Conservation (phyloP, 1,284 basidiomycete genomes). For the Tetrapyrgos nigripes region DNA sequence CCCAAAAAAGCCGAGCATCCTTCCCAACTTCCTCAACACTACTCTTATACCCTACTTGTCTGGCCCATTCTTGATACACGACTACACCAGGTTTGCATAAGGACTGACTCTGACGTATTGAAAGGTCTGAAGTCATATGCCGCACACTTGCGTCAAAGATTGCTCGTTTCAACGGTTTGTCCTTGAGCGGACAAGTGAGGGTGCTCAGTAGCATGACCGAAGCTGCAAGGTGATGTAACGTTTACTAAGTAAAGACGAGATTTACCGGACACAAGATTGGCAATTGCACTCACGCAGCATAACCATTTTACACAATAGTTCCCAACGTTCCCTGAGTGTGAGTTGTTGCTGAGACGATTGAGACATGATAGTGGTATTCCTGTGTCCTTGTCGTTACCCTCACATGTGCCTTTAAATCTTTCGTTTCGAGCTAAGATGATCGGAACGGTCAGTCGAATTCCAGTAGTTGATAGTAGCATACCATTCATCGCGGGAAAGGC, state of each 20-base stretch:
- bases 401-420: too few species aligned
- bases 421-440: too few species aligned
- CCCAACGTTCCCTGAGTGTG: neutral
- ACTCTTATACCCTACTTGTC: neutral
- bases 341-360: neutral
- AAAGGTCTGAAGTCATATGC: neutral
- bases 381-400: too few species aligned
- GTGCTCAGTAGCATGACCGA: neutral
- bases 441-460: too few species aligned
- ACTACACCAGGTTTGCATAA: neutral
- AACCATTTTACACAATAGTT: neutral
- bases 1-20: slow-evolving; percentile 4
- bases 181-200: neutral
- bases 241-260: neutral
- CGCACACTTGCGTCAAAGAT: neutral
- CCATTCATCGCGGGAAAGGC: too few species aligned
- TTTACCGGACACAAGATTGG: neutral
- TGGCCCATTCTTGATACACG: slow-evolving; percentile 5
- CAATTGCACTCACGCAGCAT: neutral
- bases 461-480: too few species aligned
- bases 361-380: too few species aligned
- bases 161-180: slow-evolving; percentile 8
- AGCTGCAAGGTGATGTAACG: neutral
- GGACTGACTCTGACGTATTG: slow-evolving; percentile 2
- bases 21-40: slow-evolving; percentile 1